Conservation (phyloP, 2,329 filamentous ascomycete genomes). For the Chalaropsis ovoidea region DNA sequence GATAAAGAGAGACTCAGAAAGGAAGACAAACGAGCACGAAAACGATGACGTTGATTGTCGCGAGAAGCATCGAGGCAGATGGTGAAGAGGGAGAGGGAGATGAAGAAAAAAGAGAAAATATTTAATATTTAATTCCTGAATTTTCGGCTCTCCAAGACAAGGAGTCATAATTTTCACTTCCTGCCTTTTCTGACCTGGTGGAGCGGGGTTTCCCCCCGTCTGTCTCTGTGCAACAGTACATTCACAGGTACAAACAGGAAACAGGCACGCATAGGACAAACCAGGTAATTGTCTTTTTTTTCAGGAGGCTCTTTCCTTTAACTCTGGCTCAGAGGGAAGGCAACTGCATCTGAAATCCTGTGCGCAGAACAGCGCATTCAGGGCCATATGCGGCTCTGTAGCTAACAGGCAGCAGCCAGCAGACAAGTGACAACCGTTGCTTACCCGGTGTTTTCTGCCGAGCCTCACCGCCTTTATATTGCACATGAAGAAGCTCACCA, state of each 20-base stretch:
- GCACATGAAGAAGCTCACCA: not conserved
- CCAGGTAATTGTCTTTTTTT: not conserved
- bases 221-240: not conserved
- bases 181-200: not conserved
- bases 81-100: not conserved
- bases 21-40: not conserved
- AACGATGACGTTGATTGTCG: not conserved
- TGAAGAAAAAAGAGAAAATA: not conserved
- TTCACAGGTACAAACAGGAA: not conserved
- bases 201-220: slow-evolving; percentile 2
- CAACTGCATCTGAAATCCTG: too few species aligned
- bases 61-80: not conserved
- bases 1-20: not conserved
- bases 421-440: not conserved
- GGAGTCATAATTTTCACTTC: slow-evolving; percentile 6
- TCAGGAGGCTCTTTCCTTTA: too few species aligned
- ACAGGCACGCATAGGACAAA: not conserved
- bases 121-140: not conserved
- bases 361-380: too few species aligned
- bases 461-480: not conserved
- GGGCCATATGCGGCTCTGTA: too few species aligned
- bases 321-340: too few species aligned
- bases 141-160: not conserved
- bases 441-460: not conserved
- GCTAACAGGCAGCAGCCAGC: not conserved